Evolutionary conservation across 2,329 filamentous ascomycete species (phyloP), one percentile per base, ranked within the genome.

Genomic region (Ampelomyces quisqualis): DNA sequence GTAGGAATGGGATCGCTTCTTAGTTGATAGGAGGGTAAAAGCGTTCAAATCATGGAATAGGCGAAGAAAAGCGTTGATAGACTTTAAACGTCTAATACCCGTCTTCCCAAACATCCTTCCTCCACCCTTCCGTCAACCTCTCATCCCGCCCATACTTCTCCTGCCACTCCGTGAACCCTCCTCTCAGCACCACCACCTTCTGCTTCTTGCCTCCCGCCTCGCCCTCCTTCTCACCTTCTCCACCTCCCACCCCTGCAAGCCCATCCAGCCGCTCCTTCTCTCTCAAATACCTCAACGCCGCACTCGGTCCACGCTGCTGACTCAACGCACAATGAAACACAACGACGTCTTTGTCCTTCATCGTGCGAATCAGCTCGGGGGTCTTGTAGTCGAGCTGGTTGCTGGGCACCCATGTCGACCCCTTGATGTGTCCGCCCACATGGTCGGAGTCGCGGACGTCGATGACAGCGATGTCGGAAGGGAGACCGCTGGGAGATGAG

Each of bases 321-420:
- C 86, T 91, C 40, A 97, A 74, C 13, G 88, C 86, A 70, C 93
- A 98, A 72, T 98, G 93, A 68, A 98, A 98, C 1, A 98, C 81
- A 10, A 98, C 89, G 8, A 79, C 85, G 40, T 93, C 81, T 68
- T 89, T 90, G 62, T 85, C 82, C 51, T 81, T 74, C 33, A 96
- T 78, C 29, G 79, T 82, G 41, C 88, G 82, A 9, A 95, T 77
- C n/a, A 98, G 80, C 49, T 90, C 88, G 0, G 90, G 86, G 68
- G 93, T 81, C 53, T 78, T 81, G 63, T 80, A 79, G 58, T 95
- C 88, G 34, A 97, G 79, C 13, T 81, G 80, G 31, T 71, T 72
- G 35, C 80, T 86, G 0, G 93, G 90, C 9, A 88, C 77, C 75
- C 95, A 88, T 36, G 78, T 80, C 22, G 84, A 86, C 44, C 82